A percentile compares a stretch with the other conserved stretches of the same genome.
phyloP scores from a whole-genome alignment of 257 asterid species.

The Eustoma russellianum region DNA sequence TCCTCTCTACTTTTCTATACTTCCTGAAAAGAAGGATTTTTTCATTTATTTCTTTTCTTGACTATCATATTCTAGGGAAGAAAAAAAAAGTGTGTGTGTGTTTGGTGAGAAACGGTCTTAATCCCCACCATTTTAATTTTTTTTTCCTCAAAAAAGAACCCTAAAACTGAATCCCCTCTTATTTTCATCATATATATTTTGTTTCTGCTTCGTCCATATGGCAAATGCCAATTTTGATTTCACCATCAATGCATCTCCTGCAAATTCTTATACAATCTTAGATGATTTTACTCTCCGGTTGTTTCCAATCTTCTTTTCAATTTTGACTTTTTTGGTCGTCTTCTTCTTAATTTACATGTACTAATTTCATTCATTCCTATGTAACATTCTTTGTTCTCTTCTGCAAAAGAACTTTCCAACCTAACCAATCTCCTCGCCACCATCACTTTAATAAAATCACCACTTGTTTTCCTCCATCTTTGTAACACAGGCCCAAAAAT shows the following conservation, averaged over 20 bases:
- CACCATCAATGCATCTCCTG: no score
- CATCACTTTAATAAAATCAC: conserved; percentile 1
- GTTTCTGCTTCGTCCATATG: no score
- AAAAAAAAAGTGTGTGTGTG: conserved; percentile 2
- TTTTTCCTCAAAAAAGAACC: no score
- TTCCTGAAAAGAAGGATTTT: conserved; percentile 1
- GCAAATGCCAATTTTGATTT: no score
- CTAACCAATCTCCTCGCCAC: conserved; percentile 11
- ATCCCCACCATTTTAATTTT: not conserved
- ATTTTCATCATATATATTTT: no score
- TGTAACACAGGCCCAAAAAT: conserved; percentile 17
- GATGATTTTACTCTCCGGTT: no score
- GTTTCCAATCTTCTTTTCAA: no score
- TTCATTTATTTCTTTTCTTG: conserved; percentile 15
- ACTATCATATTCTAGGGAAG: no score
- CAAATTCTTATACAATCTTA: no score
- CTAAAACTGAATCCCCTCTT: no score
- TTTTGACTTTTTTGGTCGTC: not conserved
- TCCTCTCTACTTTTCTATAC: not conserved
- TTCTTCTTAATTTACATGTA: not conserved
- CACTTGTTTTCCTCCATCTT: conserved; percentile 8
- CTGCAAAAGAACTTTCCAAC: conserved; percentile 15
- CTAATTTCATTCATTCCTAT: not conserved
- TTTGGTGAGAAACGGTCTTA: conserved; percentile 7
- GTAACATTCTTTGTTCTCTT: conserved; percentile 11